Percentiles rank a stretch among this genome's conserved stretches.
Conservation (phyloP, 768 basidiomycete genomes). For the Suillus subalutaceus region DNA sequence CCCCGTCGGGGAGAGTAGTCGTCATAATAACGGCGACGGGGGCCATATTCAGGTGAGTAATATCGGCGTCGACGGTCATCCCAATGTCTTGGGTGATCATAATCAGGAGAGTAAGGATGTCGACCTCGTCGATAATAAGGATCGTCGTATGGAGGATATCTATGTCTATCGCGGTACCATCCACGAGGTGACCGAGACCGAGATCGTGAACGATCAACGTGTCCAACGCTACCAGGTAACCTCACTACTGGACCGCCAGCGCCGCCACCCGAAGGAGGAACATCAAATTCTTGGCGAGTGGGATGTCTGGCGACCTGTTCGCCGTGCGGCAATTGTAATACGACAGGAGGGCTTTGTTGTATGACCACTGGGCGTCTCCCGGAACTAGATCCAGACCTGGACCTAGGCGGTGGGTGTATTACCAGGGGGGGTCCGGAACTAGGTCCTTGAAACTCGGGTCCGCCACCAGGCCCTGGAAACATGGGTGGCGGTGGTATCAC, state of each 20-base stretch:
- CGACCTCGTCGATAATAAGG: constrained; percentile 14
- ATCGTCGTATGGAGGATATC: constrained; percentile 10
- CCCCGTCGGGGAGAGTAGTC: constrained; percentile 16
- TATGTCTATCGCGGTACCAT: constrained; percentile 11
- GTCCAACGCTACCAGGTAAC: constrained; percentile 15
- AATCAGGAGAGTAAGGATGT: constrained; percentile 11
- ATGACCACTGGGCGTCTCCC: constrained; percentile 14
- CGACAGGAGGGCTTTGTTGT: constrained; percentile 21
- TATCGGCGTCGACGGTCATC: constrained; percentile 13
- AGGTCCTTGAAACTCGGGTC: constrained; percentile 14
- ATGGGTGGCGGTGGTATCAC: constrained; percentile 8
- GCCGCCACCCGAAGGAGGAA: constrained; percentile 14
- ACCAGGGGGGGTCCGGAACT: constrained; percentile 12
- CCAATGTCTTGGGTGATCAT: not conserved
- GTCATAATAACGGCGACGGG: constrained; percentile 1
- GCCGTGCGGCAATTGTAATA: constrained; percentile 19
- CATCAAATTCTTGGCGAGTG: constrained; percentile 25
- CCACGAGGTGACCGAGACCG: constrained; percentile 26
- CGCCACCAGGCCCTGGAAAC: not conserved
- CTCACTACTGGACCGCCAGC: constrained; percentile 9
- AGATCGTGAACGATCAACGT: constrained; percentile 7
- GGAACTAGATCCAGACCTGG: constrained; percentile 5
- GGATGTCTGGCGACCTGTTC: constrained; percentile 24
- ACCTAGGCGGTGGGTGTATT: constrained; percentile 23
- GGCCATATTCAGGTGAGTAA: constrained; percentile 20